Evolutionary conservation across 352 stramenopile species (phyloP), one percentile per base, ranked within the genome.

Genomic region (Pythium guiyangense): DNA sequence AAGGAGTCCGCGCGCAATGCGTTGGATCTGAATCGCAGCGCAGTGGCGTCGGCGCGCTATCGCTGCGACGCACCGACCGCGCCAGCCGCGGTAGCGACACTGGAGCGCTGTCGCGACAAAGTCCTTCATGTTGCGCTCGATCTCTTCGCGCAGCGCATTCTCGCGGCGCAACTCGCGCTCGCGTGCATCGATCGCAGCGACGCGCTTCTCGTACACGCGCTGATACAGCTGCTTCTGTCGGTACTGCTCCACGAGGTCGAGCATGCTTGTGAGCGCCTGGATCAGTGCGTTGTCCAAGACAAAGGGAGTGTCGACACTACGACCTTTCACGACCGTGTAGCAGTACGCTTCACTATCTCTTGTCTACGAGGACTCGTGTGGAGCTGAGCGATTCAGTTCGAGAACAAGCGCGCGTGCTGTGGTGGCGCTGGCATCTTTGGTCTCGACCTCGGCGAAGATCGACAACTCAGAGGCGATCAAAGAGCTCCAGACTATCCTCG

Each of bases 61-160:
- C 10, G 58, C 54, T 9, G 66, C 74, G 6, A 76, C 39, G 26
- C 67, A 68, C 0, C 84, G 81, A 0, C 75, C 78, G 47, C 79
- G 72, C 70, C 71, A 94, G 0, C 84, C 79, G 9, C 81, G 76
- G 57, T 75, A 89, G 17, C 69, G 64, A 39, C 79, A 72, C 63
- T 92, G 84, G 4, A 93, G 57, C 27, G 76, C 77, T 6, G 76
- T 86, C 9, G 84, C 84, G 29, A 92, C 79, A 22, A 86, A 88
- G 58, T 81, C 62, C 25, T 82, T 85, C 74, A 86, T 88, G 61
- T 90, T 92, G 55, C 66, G 53, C 27, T 78, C 60, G 45, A 90
- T 88, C 54, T 93, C 84, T 49, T 90, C 81, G 25, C 79, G 73
- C 9, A 92, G 50, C 12, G 71, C 73, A 70, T 92, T 88, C 26